Evolutionary conservation across 75 land plant genomes (phyloP), one percentile per base, ranked within the genome.

Genomic region (Selaginella moellendorffii): DNA sequence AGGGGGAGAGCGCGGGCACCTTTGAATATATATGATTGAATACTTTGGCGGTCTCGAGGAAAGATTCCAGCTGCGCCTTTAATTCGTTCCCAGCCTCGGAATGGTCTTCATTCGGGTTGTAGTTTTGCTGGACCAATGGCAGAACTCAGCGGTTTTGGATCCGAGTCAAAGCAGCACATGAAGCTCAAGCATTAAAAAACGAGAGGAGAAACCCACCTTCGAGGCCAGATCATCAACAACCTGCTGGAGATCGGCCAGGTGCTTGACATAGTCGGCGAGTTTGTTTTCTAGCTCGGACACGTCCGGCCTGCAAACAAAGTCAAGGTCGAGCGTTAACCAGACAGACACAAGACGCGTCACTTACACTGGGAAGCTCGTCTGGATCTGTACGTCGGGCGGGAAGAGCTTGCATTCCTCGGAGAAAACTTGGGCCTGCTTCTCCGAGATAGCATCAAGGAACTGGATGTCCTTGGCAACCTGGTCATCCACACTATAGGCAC

Each of bases 301-400:
- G 62, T 87, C 88, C 54, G 85, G 92, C 69, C 97, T 90, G 75
- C 67, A n/a, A n/a, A n/a, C n/a, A n/a, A n/a, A n/a, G n/a, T n/a
- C n/a, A n/a, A n/a, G n/a, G n/a, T n/a, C n/a, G n/a, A n/a, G n/a
- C n/a, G n/a, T n/a, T n/a, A n/a, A 84, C 46, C 46, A 36, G 46
- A 5, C 5, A 36, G 14, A 36, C 46, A 36, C 46, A 36, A 36
- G 14, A 36, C 10, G 46, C 46, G 5, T 36, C 14, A 29, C 85
- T 78, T 81, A 91, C 97, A 85, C 67, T 65, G 89, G 82, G 70
- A 76, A 82, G 36, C 78, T 76, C 0, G 95, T 80, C 46, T 85
- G 95, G 59, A 85, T 88, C 62, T 88, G 97, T 31, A 91, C 97
- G 77, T 91, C 97, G 28, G 93, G 88, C 29, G 97, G 97, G 67